Conservation (phyloP, 495 filamentous ascomycete species). For the Penicillium samsonianum region DNA sequence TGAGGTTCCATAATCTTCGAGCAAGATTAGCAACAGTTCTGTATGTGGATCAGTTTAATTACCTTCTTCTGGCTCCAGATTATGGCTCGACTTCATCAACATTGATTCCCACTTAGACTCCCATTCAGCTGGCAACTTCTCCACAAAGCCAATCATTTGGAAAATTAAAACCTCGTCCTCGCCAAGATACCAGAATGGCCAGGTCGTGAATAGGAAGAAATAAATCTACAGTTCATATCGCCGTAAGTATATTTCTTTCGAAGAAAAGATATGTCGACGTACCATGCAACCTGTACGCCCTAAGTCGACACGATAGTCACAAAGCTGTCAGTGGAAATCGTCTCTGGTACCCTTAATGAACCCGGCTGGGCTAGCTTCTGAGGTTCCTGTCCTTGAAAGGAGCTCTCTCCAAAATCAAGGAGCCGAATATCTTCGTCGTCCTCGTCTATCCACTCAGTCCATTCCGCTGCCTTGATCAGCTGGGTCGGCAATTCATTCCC, state of each 20-base stretch:
- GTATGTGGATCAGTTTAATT: slow-evolving; percentile 8
- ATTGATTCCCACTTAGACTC: slow-evolving; percentile 24
- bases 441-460: slow-evolving; percentile 39
- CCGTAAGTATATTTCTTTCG: slow-evolving; percentile 14
- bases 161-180: slow-evolving; percentile 21
- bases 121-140: slow-evolving; percentile 23
- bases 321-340: slow-evolving; percentile 39
- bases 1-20: slow-evolving; percentile 1
- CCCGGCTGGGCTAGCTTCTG: slow-evolving; percentile 34
- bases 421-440: slow-evolving; percentile 43
- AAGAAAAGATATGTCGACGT: slow-evolving; percentile 16
- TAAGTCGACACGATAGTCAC: slow-evolving; percentile 43
- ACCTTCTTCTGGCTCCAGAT: slow-evolving; percentile 21
- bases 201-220: slow-evolving; percentile 25
- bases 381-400: slow-evolving; percentile 31
- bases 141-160: slow-evolving; percentile 25
- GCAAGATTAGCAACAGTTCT: slow-evolving; percentile 8
- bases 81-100: slow-evolving; percentile 12
- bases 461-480: slow-evolving; percentile 36
- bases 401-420: slow-evolving; percentile 42
- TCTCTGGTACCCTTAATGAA: slow-evolving; percentile 38
- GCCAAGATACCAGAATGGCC: slow-evolving; percentile 29
- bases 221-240: slow-evolving; percentile 24
- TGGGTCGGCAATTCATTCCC: slow-evolving; percentile 31
- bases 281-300: slow-evolving; percentile 43